Percentiles rank a stretch among this genome's conserved stretches.
These are phyloP conservation scores for Lanzia echinophila DNA, from an alignment of 2,329 filamentous ascomycete species.

Conservation along the genomic window DNA sequence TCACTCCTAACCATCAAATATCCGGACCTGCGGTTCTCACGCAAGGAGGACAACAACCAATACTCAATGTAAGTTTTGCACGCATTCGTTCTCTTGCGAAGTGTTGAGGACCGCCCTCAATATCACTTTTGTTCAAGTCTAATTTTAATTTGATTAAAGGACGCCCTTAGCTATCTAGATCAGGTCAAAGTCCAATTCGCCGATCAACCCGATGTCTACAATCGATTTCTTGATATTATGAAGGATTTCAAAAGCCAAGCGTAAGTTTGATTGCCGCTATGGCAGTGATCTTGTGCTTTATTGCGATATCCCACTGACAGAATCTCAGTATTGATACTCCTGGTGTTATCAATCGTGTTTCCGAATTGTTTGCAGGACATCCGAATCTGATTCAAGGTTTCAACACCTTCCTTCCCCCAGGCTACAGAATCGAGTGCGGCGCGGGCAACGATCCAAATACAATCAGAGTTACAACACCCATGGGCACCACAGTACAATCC, in stretches of 20 bases:
- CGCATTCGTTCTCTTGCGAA: too few relatives aligned
- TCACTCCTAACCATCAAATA: slow-evolving; percentile 28
- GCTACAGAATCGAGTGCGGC: slow-evolving; percentile 94
- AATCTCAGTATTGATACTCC: slow-evolving; percentile 80
- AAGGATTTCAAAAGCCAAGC: slow-evolving; percentile 99
- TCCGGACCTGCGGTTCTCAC: slow-evolving; percentile 47
- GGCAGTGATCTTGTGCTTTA: neutral
- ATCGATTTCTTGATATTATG: slow-evolving; percentile 96
- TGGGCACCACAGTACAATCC: slow-evolving; percentile 91
- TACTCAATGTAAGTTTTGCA: slow-evolving; percentile 56
- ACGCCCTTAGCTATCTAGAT: slow-evolving; percentile 91
- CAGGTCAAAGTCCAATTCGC: slow-evolving; percentile 98
- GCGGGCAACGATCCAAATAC: slow-evolving; percentile 90
- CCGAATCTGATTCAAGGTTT: slow-evolving; percentile 95
- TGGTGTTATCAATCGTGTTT: slow-evolving; percentile 93
- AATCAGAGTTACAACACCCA: slow-evolving; percentile 93
- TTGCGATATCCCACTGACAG: neutral
- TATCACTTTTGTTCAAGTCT: slow-evolving; percentile 4
- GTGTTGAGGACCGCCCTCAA: too few relatives aligned
- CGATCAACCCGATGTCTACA: slow-evolving; percentile 95
- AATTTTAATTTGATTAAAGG: slow-evolving; percentile 35
- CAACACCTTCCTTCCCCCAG: slow-evolving; percentile 93
- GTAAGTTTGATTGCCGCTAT: slow-evolving; percentile 43
- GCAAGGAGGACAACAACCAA: slow-evolving; percentile 72
- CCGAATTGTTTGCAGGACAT: slow-evolving; percentile 90